phyloP scores from a whole-genome alignment of 108 stramenopile species.

The Epipyxis sp. region DNA sequence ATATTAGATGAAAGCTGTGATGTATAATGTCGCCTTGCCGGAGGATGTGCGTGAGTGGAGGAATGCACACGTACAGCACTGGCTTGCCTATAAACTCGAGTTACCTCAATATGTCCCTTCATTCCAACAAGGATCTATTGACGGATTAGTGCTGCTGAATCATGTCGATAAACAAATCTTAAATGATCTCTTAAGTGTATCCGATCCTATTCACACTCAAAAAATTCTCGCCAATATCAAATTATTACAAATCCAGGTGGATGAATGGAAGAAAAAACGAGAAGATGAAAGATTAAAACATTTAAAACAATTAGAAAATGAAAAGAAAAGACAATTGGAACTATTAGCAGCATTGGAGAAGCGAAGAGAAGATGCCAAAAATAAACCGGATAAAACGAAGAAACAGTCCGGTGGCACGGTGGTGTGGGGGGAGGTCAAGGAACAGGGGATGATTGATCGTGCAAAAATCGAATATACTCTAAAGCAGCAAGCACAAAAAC shows the following conservation, averaged over 20 bases:
- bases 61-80: slow-evolving; percentile 2
- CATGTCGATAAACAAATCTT: neutral
- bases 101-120: slow-evolving; percentile 7
- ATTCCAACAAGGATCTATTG: neutral
- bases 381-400: no score
- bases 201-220: neutral
- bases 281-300: neutral
- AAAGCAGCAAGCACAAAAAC: no score
- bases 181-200: neutral
- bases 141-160: slow-evolving; percentile 16
- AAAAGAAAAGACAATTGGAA: neutral
- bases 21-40: neutral
- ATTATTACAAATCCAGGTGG: neutral
- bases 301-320: neutral
- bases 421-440: no score
- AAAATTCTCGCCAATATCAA: neutral
- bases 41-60: neutral
- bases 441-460: no score
- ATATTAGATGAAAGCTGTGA: no score
- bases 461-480: no score
- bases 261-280: neutral
- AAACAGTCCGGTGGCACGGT: no score
- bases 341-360: neutral
- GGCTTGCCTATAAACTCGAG: slow-evolving; percentile 11
- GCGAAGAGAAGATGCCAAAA: no score